These are phyloP conservation scores for Leccinum incarnatum DNA, from an alignment of 768 basidiomycete genomes.

Conservation along the genomic window DNA sequence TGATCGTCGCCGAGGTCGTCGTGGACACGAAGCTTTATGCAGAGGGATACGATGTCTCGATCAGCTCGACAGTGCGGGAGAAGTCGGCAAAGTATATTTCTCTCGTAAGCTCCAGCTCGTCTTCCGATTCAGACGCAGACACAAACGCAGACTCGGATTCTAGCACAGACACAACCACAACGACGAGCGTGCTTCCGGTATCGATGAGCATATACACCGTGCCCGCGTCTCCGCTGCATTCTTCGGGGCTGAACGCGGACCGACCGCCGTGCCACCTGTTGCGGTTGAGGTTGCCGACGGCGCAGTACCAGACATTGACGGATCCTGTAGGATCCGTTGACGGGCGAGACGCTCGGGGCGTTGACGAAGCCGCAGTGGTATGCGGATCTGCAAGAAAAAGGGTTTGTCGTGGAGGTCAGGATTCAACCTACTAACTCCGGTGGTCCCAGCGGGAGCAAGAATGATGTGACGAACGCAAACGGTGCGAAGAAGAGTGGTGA, in stretches of 20 bases:
- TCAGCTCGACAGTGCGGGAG: conserved; percentile 45
- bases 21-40: conserved; percentile 81
- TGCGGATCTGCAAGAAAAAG: conserved; percentile 55
- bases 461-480: conserved; percentile 1
- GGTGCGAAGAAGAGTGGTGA: conserved; percentile 9
- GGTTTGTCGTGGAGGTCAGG: conserved; percentile 55
- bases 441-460: background rate
- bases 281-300: conserved; percentile 79
- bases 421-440: conserved; percentile 46
- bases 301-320: conserved; percentile 72
- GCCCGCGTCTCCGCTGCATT: conserved; percentile 79
- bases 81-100: conserved; percentile 36
- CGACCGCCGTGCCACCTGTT: conserved; percentile 68
- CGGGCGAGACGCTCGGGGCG: conserved; percentile 59
- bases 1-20: conserved; percentile 75
- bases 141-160: background rate
- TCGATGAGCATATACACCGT: conserved; percentile 65
- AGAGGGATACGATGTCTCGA: conserved; percentile 59
- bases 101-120: conserved; percentile 15
- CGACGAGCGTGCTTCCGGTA: conserved; percentile 46
- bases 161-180: background rate
- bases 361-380: conserved; percentile 74
- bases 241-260: conserved; percentile 58
- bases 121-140: background rate
- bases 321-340: conserved; percentile 76